Evolutionary conservation across 129 eudicot species (phyloP), one percentile per base, ranked within the genome.

Genomic region (Artemisia annua): DNA sequence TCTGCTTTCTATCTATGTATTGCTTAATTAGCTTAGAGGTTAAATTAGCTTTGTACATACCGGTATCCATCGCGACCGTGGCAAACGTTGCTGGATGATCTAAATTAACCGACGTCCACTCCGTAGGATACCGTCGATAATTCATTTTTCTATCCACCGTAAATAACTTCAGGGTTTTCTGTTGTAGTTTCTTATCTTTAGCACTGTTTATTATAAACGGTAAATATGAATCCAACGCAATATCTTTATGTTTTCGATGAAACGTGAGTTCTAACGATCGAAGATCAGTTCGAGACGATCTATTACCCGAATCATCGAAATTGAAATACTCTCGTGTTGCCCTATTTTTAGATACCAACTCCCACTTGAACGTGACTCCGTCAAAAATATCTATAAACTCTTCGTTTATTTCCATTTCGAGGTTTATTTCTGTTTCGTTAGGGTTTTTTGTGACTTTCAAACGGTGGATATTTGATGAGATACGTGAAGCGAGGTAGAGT

Each of bases 61-160:
- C 78, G 3, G 78, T 66, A 13, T 87, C 89, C 93, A 87, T 85
- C 0, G 80, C 88, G 53, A 84, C 52, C 0, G 85, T 84, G 10
- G 64, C 83, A 54, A 84, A 84, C 19, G 72, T 69, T 9, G 79
- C 74, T 7, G 85, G 88, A 74, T 84, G 88, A 26, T 71, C 90
- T 57, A 74, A 66, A 79, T 76, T 83, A 28, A 70, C 74, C 20
- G 79, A 75, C 2, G 90, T 83, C 95, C 95, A 85, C 19, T 67
- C 48, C 35, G 67, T 43, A 0, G 51, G 71, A 3, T 79, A 71
- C 19, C 78, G 18, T 3, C 30, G 9, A 24, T 46, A 59, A 17
- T 49, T 48, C 48, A 28, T 11, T 58, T 60, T 72, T 18, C 10
- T 48, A 14, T 88, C 86, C 19, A 80, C 74, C 0, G 88, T 88